Evolutionary conservation across 352 stramenopile species (phyloP).

Genomic region (Phytopythium chamaehyphon): DNA sequence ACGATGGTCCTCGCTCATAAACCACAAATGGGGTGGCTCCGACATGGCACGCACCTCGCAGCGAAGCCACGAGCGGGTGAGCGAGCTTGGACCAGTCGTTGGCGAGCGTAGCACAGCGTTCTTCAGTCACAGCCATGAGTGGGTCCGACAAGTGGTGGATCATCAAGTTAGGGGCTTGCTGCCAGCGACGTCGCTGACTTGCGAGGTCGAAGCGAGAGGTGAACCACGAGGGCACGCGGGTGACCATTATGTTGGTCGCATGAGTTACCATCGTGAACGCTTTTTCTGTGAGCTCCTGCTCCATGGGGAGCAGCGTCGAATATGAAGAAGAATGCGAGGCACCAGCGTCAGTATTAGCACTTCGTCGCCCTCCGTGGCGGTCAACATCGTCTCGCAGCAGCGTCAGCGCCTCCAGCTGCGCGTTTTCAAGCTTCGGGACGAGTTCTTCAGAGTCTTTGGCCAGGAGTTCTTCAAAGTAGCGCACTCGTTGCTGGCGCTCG

Average conservation of each 20-base stretch:
- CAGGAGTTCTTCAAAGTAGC: background rate
- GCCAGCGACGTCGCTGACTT: constrained; percentile 23
- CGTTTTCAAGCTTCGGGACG: background rate
- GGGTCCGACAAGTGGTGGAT: constrained; percentile 28
- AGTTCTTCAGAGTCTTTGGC: background rate
- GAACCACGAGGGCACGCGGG: constrained; percentile 28
- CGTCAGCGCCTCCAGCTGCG: constrained; percentile 21
- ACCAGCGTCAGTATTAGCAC: constrained; percentile 24
- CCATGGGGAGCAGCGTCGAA: constrained; percentile 18
- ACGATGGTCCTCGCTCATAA: background rate
- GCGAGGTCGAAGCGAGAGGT: constrained; percentile 21
- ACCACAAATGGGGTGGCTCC: constrained; percentile 23
- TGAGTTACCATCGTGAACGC: constrained; percentile 19
- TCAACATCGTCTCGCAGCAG: no score
- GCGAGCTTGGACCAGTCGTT: constrained; percentile 21
- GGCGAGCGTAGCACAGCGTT: constrained; percentile 17
- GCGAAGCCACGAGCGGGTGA: constrained; percentile 21
- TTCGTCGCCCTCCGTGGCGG: no score
- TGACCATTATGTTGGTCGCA: constrained; percentile 12
- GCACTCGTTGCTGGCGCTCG: background rate
- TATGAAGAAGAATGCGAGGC: no score
- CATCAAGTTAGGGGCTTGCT: constrained; percentile 15
- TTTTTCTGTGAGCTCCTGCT: constrained; percentile 15
- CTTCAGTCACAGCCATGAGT: constrained; percentile 15
- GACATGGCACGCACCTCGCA: constrained; percentile 28